Percentiles rank a stretch among this genome's conserved stretches.
phyloP scores from a whole-genome alignment of 2,329 filamentous ascomycete genomes.

The Aspergillus texensis region DNA sequence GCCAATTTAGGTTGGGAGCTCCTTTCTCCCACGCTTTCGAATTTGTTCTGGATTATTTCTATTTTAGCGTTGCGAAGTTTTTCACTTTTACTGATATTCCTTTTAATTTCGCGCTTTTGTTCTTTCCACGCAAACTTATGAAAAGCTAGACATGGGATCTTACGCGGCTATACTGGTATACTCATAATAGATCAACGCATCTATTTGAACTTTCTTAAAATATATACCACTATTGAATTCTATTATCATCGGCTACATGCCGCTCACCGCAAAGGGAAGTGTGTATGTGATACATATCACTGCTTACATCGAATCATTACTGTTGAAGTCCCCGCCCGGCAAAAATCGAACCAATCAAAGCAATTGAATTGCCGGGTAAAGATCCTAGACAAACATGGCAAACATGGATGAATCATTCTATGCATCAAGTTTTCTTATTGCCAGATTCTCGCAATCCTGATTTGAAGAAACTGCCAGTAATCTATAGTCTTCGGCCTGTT shows the following conservation, averaged over 20 bases:
- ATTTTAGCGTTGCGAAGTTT: background rate
- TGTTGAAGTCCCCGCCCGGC: too few relatives aligned
- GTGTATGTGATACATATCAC: too few relatives aligned
- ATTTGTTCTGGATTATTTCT: background rate
- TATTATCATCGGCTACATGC: background rate
- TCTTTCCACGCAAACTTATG: background rate
- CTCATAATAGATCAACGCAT: background rate
- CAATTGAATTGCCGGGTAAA: background rate
- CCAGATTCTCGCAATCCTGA: background rate
- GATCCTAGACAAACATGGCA: background rate
- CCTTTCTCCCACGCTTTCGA: background rate
- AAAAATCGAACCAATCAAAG: background rate
- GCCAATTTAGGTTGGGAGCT: constrained; percentile 57
- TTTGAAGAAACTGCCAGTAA: background rate
- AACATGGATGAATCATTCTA: constrained; percentile 1
- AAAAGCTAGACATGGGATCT: background rate
- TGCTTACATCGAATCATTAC: too few relatives aligned
- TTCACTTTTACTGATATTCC: background rate
- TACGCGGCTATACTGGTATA: background rate
- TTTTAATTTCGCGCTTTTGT: background rate
- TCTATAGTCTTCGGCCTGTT: background rate
- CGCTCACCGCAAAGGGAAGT: too few relatives aligned
- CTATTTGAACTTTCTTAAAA: background rate
- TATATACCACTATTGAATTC: too few relatives aligned
- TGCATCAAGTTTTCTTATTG: background rate